phyloP scores from a whole-genome alignment of 352 stramenopile genomes.

The Globisporangium viniferum region DNA sequence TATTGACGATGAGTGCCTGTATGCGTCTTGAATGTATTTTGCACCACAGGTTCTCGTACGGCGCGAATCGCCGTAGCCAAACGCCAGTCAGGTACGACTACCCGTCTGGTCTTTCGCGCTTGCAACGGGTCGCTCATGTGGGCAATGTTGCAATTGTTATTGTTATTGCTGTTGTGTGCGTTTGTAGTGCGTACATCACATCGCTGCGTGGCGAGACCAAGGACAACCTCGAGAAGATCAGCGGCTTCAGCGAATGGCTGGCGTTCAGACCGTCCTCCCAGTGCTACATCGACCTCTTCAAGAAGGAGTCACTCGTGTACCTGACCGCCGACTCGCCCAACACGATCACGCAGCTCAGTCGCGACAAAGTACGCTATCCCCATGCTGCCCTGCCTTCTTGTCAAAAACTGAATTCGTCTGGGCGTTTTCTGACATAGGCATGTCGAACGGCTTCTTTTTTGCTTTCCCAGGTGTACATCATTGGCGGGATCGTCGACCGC shows the following conservation, averaged over 20 bases:
- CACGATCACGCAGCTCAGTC: conserved; percentile 83
- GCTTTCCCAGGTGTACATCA: conserved; percentile 87
- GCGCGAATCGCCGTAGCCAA: conserved; percentile 61
- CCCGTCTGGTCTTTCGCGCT: not conserved
- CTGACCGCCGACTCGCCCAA: conserved; percentile 94
- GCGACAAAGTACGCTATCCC: conserved; percentile 57
- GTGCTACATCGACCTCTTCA: conserved; percentile 74
- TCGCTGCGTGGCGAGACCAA: conserved; percentile 71
- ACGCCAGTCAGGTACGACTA: conserved; percentile 45
- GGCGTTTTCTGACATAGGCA: too few species aligned
- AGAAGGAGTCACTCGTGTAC: conserved; percentile 90
- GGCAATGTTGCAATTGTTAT: not conserved
- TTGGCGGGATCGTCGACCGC: conserved; percentile 96
- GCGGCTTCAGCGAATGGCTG: conserved; percentile 85
- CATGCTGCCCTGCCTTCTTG: not conserved
- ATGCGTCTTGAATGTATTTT: not conserved
- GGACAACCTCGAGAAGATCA: conserved; percentile 87
- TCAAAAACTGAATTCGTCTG: too few species aligned
- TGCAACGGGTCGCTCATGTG: not conserved
- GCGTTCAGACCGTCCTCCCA: conserved; percentile 53
- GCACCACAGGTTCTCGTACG: conserved; percentile 72
- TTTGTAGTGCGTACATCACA: conserved; percentile 53
- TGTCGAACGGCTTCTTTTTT: not conserved
- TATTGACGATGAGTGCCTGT: not conserved
- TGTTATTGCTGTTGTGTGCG: not conserved